Conservation (phyloP, 345 rosid genomes). For the Corchorus olitorius region DNA sequence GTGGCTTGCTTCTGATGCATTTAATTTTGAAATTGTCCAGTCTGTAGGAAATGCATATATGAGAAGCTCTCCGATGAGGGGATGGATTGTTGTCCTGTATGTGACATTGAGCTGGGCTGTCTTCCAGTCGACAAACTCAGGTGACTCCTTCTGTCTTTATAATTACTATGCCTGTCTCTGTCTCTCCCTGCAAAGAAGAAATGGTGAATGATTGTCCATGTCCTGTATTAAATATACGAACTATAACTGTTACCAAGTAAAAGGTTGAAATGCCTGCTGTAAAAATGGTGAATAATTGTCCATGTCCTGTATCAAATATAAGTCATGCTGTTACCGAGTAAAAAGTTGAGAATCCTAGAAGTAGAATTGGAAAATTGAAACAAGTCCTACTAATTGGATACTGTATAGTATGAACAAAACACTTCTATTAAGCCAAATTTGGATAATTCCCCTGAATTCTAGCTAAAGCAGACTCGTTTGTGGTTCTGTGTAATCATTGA, state of each 20-base stretch:
- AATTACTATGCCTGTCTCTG: not conserved
- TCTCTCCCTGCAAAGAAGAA: not conserved
- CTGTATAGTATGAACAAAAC: not conserved
- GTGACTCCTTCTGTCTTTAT: slow-evolving; percentile 28
- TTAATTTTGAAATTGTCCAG: slow-evolving; percentile 38
- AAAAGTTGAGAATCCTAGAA: too few species aligned
- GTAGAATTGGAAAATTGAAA: too few species aligned
- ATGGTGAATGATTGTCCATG: not conserved
- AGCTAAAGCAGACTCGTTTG: not conserved
- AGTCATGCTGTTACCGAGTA: too few species aligned
- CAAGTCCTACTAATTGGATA: too few species aligned
- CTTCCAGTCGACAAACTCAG: slow-evolving; percentile 72
- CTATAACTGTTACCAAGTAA: too few species aligned
- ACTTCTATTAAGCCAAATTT: not conserved
- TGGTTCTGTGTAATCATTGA: too few species aligned
- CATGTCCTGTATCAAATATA: too few species aligned
- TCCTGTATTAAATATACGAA: too few species aligned
- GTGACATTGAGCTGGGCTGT: slow-evolving; percentile 67
- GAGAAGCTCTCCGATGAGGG: slow-evolving; percentile 72
- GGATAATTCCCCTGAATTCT: not conserved
- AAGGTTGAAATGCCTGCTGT: too few species aligned
- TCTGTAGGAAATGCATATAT: slow-evolving; percentile 78
- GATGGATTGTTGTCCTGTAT: slow-evolving; percentile 68
- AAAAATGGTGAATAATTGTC: too few species aligned
- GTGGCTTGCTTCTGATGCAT: slow-evolving; percentile 20